phyloP scores from a whole-genome alignment of 306 rosid genomes.

The Inga leiocalycina region DNA sequence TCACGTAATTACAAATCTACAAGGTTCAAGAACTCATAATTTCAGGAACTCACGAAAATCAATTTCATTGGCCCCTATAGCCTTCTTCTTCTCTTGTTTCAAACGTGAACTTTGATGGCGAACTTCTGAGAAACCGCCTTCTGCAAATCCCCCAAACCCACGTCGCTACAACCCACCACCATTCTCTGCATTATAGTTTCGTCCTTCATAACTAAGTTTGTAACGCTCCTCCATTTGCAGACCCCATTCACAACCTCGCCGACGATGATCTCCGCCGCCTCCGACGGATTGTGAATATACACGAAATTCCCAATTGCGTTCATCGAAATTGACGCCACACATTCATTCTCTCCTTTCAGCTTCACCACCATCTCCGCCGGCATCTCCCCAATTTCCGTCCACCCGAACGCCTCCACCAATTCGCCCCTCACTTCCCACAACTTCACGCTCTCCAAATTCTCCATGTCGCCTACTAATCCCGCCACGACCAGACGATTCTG shows the following conservation, averaged over 20 bases:
- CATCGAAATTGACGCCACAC: conserved; percentile 41
- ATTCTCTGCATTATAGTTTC: conserved; percentile 32
- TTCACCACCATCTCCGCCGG: conserved; percentile 51
- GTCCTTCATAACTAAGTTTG: conserved; percentile 37
- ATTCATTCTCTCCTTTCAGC: conserved; percentile 41
- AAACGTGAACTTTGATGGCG: not conserved
- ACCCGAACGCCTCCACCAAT: conserved; percentile 12
- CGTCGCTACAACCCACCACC: conserved; percentile 50
- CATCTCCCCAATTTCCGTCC: conserved; percentile 49
- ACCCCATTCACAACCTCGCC: conserved; percentile 39
- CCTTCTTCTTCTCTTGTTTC: not conserved
- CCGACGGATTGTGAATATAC: conserved; percentile 44
- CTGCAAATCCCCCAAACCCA: conserved; percentile 48
- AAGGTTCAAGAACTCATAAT: too few relatives aligned
- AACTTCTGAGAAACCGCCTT: conserved; percentile 23
- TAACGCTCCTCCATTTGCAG: conserved; percentile 55
- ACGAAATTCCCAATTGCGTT: conserved; percentile 42
- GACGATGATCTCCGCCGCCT: conserved; percentile 46
- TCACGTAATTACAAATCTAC: too few relatives aligned
- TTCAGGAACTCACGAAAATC: too few relatives aligned
- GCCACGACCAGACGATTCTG: conserved; percentile 40
- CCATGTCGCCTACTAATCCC: conserved; percentile 49
- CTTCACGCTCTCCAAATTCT: conserved; percentile 47
- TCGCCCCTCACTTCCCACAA: conserved; percentile 54
- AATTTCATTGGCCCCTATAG: too few relatives aligned